These are phyloP conservation scores for Spinacia oleracea DNA, from an alignment of 179 eudicot genomes.

Conservation along the genomic window DNA sequence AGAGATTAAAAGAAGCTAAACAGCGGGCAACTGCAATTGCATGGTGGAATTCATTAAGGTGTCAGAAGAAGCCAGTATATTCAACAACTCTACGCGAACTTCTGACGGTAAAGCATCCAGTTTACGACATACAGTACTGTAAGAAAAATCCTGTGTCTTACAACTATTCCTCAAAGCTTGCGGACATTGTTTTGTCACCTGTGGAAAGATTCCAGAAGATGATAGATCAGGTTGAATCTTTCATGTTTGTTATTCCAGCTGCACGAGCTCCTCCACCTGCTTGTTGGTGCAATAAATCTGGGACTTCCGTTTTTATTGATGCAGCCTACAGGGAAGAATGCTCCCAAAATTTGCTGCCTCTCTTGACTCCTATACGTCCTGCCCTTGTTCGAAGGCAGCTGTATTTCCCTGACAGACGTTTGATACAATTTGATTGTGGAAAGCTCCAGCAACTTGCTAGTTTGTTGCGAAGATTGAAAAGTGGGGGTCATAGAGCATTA, in stretches of 20 bases:
- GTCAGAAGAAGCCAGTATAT: conserved; percentile 72
- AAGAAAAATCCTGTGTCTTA: conserved; percentile 46
- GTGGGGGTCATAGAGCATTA: conserved; percentile 92
- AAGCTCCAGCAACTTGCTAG: conserved; percentile 95
- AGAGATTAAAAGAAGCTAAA: conserved; percentile 72
- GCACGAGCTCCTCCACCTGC: conserved; percentile 87
- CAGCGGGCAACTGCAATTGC: conserved; percentile 79
- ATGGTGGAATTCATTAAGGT: conserved; percentile 96
- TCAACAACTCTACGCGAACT: conserved; percentile 60
- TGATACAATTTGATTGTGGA: conserved; percentile 98
- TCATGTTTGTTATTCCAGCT: conserved; percentile 99
- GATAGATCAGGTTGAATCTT: conserved; percentile 86
- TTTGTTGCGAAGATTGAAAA: conserved; percentile 78
- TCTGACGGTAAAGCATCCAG: conserved; percentile 64
- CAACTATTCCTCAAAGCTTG: conserved; percentile 69
- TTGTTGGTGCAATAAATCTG: conserved; percentile 87
- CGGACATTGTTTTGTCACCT: conserved; percentile 78
- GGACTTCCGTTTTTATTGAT: conserved; percentile 55
- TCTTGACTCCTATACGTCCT: conserved; percentile 84
- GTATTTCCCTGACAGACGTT: conserved; percentile 95
- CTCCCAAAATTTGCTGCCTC: conserved; percentile 62
- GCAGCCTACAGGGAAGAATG: conserved; percentile 63
- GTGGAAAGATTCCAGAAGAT: conserved; percentile 75
- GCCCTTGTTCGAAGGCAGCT: conserved; percentile 95
- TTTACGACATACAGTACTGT: conserved; percentile 45